These are phyloP conservation scores for Dryas integrifolia DNA, from an alignment of 331 rosid genomes.

Conservation along the genomic window DNA sequence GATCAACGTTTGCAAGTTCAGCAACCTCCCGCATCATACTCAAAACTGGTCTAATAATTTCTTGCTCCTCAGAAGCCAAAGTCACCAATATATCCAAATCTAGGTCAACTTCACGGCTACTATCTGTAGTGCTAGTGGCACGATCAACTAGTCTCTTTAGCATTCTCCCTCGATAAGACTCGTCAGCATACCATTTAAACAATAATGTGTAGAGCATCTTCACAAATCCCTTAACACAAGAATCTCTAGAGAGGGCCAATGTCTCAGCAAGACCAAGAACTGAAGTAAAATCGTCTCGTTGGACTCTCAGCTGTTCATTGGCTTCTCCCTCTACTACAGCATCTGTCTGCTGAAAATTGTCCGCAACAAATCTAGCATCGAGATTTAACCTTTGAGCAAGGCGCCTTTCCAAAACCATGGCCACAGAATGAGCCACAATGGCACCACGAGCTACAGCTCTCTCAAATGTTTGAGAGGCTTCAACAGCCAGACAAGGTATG, in stretches of 20 bases:
- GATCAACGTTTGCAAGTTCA: conserved; percentile 84
- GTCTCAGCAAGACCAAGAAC: conserved; percentile 96
- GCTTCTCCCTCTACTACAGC: conserved; percentile 55
- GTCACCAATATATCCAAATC: conserved; percentile 82
- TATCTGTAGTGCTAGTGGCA: conserved; percentile 68
- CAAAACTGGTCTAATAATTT: conserved; percentile 70
- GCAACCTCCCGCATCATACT: conserved; percentile 94
- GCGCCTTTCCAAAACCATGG: conserved; percentile 85
- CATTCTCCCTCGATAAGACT: conserved; percentile 74
- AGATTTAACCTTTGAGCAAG: conserved; percentile 66
- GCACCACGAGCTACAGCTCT: conserved; percentile 95
- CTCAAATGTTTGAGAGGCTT: conserved; percentile 95
- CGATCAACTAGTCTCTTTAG: conserved; percentile 88
- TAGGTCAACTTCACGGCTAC: conserved; percentile 63
- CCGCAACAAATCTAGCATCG: conserved; percentile 44
- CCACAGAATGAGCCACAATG: conserved; percentile 74
- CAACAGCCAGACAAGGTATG: conserved; percentile 90
- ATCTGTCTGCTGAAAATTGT: conserved; percentile 62
- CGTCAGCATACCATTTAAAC: conserved; percentile 89
- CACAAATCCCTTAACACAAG: conserved; percentile 75
- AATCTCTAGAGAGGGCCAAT: conserved; percentile 79
- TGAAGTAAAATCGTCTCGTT: conserved; percentile 75
- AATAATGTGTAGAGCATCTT: conserved; percentile 77
- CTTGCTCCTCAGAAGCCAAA: conserved; percentile 85
- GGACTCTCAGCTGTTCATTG: conserved; percentile 67